Evolutionary conservation across 768 basidiomycete genomes (phyloP).

Genomic region (Auricularia heimuer): DNA sequence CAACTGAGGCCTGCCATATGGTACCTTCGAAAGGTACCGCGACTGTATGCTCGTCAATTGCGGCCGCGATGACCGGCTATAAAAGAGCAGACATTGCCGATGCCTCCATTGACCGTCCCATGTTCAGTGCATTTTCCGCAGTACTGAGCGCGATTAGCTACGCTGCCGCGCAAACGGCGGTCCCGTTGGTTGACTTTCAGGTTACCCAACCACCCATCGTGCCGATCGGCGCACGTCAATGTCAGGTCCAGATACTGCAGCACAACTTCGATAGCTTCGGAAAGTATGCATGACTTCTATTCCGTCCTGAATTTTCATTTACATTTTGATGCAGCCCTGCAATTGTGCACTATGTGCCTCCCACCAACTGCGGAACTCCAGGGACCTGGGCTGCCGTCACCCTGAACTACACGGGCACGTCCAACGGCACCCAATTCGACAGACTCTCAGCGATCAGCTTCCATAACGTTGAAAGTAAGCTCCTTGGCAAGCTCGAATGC

Average conservation of each 20-base stretch:
- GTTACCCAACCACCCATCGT: slow-evolving; percentile 64
- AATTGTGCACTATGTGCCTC: slow-evolving; percentile 53
- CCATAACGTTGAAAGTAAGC: slow-evolving; percentile 50
- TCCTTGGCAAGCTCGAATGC: not conserved
- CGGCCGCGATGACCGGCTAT: no score
- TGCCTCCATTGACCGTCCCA: no score
- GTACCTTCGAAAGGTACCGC: no score
- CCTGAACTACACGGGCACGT: slow-evolving; percentile 67
- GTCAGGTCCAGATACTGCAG: slow-evolving; percentile 57
- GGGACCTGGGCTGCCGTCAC: slow-evolving; percentile 71
- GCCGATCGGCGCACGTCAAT: slow-evolving; percentile 48
- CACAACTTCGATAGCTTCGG: slow-evolving; percentile 55
- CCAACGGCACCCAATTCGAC: slow-evolving; percentile 70
- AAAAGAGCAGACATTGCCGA: no score
- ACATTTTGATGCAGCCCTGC: slow-evolving; percentile 36
- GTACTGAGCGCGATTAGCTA: no score
- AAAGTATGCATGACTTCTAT: no score
- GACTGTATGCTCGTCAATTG: no score
- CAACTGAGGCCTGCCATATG: no score
- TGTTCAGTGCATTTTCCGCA: no score
- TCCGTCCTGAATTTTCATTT: no score
- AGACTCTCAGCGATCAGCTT: slow-evolving; percentile 65
- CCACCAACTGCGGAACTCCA: slow-evolving; percentile 55
- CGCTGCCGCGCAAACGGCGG: not conserved
- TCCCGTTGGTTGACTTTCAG: slow-evolving; percentile 50